Conservation (phyloP, 179 eudicot species). For the Sideroxylon spinosum region DNA sequence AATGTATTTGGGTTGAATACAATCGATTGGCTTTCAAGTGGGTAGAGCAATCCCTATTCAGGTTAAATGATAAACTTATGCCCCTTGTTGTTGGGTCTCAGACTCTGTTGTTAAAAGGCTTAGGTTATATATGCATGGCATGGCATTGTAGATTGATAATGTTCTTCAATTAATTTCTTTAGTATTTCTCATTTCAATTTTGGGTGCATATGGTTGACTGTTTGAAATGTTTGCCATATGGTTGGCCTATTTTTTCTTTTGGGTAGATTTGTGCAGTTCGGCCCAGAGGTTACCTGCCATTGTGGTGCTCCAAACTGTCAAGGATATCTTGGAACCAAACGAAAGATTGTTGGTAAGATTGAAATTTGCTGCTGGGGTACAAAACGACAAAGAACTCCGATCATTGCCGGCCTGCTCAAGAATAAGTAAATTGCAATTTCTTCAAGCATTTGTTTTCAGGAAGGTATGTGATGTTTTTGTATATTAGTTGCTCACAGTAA, state of each 20-base stretch:
- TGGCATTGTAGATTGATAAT: no score
- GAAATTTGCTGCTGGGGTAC: constrained; percentile 71
- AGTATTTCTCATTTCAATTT: no score
- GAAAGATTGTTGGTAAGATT: constrained; percentile 32
- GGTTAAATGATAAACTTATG: no score
- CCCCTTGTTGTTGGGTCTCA: no score
- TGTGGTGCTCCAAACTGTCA: constrained; percentile 84
- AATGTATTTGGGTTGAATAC: no score
- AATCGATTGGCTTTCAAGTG: no score
- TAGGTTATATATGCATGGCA: no score
- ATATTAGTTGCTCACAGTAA: neutral
- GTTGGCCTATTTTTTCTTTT: neutral
- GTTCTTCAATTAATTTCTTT: no score
- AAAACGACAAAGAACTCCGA: constrained; percentile 61
- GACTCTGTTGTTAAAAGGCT: no score
- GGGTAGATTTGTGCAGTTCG: constrained; percentile 88
- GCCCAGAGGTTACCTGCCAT: constrained; percentile 80
- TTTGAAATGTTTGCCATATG: neutral
- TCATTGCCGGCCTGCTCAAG: constrained; percentile 23
- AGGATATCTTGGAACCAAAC: constrained; percentile 75
- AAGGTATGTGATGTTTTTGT: neutral
- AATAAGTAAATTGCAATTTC: neutral
- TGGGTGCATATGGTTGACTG: neutral
- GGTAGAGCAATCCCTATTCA: no score
- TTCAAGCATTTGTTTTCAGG: neutral